Percentiles rank a stretch among this genome's conserved stretches.
phyloP scores from a whole-genome alignment of 352 stramenopile genomes.

The Pythium sp. region DNA sequence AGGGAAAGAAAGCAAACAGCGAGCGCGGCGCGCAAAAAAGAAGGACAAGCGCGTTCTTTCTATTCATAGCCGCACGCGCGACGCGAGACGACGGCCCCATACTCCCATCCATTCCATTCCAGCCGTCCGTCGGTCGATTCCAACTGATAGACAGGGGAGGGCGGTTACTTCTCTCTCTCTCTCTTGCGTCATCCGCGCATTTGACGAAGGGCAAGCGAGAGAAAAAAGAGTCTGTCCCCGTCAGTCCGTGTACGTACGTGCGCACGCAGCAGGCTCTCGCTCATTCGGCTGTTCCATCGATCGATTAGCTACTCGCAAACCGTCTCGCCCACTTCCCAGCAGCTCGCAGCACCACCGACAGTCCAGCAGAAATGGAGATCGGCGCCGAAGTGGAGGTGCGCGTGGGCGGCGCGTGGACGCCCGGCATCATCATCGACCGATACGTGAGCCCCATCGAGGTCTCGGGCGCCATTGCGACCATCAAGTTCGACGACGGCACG shows the following conservation, averaged over 20 bases:
- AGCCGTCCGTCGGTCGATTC: neutral
- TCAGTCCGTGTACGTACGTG: neutral
- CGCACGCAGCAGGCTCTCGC: neutral
- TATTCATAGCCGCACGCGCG: conserved; percentile 6
- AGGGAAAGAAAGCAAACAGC: conserved; percentile 1
- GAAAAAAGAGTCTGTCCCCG: neutral
- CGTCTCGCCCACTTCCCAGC: neutral
- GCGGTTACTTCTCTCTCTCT: neutral
- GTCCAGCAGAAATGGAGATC: conserved; percentile 46
- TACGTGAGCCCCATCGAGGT: conserved; percentile 57
- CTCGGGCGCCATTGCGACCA: conserved; percentile 44
- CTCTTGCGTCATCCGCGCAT: neutral
- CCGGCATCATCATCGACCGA: conserved; percentile 55
- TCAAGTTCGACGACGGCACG: conserved; percentile 68
- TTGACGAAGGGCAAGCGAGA: neutral
- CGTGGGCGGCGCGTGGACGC: conserved; percentile 42
- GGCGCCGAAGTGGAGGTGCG: conserved; percentile 64
- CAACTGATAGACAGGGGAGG: neutral
- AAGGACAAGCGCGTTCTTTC: conserved; percentile 4
- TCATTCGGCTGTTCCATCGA: neutral
- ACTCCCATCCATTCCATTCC: neutral
- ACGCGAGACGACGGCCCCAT: neutral
- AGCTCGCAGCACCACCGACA: neutral
- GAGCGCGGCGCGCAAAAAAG: neutral
- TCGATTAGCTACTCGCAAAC: neutral